Evolutionary conservation across 169 alveolate genomes (phyloP).

Genomic region (Cytauxzoon felis): DNA sequence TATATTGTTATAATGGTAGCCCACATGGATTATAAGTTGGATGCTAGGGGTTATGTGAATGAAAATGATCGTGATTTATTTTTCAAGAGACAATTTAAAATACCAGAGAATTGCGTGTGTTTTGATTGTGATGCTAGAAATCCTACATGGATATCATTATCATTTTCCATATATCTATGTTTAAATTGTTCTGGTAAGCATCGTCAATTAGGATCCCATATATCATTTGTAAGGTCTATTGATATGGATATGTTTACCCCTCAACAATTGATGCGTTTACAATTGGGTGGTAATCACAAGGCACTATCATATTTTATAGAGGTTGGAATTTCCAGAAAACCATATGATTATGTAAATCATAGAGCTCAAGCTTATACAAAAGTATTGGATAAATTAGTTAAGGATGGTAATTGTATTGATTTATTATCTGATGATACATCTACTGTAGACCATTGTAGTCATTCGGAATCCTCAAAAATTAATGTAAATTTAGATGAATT

Average conservation of each 20-base stretch:
- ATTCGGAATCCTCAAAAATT: too few species aligned
- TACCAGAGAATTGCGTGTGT: constrained; percentile 80
- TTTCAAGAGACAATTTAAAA: constrained; percentile 65
- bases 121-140: constrained; percentile 93
- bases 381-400: constrained; percentile 36
- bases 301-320: constrained; percentile 45
- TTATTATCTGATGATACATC: too few species aligned
- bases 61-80: constrained; percentile 73
- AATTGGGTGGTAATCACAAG: constrained; percentile 69
- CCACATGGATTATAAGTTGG: constrained; percentile 40
- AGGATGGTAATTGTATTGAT: too few species aligned
- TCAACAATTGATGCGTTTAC: constrained; percentile 77
- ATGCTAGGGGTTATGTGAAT: constrained; percentile 76
- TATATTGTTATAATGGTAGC: background rate
- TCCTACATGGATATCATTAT: constrained; percentile 95
- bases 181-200: constrained; percentile 94
- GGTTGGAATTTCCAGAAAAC: constrained; percentile 20
- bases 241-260: constrained; percentile 88
- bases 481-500: too few species aligned
- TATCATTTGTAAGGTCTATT: constrained; percentile 89
- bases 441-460: too few species aligned
- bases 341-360: constrained; percentile 21
- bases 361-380: constrained; percentile 32
- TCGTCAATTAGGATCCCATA: constrained; percentile 92
- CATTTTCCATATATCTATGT: constrained; percentile 93